Conservation (phyloP, 441 rosid species). For the Biscutella laevigata region DNA sequence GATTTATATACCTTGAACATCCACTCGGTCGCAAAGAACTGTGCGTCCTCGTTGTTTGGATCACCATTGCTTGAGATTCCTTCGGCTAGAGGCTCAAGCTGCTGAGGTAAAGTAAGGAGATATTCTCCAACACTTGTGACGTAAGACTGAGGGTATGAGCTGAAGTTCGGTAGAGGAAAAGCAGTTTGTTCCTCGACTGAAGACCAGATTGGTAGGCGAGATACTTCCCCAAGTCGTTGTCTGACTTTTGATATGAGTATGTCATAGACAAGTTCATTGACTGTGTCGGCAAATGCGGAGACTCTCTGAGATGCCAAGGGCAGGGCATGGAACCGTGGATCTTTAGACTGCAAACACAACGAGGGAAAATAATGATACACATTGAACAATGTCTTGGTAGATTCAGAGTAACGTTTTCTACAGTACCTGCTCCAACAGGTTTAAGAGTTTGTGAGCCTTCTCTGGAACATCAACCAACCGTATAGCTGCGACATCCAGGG, state of each 20-base stretch:
- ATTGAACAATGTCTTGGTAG: not conserved
- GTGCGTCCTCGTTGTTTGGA: conserved; percentile 77
- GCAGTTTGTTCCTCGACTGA: conserved; percentile 80
- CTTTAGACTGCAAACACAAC: conserved; percentile 66
- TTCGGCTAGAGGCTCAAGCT: conserved; percentile 96
- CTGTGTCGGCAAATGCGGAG: conserved; percentile 71
- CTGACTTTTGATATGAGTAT: conserved; percentile 94
- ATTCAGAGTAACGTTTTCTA: not conserved
- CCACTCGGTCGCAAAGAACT: conserved; percentile 96
- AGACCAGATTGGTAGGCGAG: conserved; percentile 84
- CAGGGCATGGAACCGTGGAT: conserved; percentile 95
- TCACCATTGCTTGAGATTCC: conserved; percentile 72
- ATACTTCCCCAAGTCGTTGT: conserved; percentile 78
- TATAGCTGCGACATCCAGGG: conserved; percentile 84
- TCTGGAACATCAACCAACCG: conserved; percentile 82
- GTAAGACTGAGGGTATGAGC: conserved; percentile 90
- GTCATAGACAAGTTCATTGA: conserved; percentile 89
- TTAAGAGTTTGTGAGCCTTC: conserved; percentile 77
- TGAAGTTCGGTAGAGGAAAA: conserved; percentile 79
- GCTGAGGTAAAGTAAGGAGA: conserved; percentile 97
- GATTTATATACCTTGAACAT: conserved; percentile 85
- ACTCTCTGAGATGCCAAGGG: conserved; percentile 91
- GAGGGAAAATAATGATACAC: not conserved
- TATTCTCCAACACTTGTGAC: conserved; percentile 90
- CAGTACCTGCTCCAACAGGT: conserved; percentile 81